phyloP scores from a whole-genome alignment of 768 basidiomycete species.

The Dictyophora rubrovolvata region DNA sequence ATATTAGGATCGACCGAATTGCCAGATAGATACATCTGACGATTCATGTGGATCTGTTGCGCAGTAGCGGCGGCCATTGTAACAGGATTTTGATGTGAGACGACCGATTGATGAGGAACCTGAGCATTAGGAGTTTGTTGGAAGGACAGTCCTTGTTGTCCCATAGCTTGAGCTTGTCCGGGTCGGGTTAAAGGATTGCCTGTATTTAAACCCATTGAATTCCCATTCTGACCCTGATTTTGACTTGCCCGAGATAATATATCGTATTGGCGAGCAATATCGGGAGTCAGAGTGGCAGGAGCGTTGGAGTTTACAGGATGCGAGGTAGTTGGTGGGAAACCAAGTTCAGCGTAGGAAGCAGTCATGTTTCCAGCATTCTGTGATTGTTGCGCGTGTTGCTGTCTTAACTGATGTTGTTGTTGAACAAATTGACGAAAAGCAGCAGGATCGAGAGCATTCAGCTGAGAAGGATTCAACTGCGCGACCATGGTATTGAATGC shows the following conservation, averaged over 20 bases:
- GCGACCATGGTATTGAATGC: background rate
- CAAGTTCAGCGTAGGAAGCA: background rate
- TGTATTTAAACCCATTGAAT: background rate
- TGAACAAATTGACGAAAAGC: background rate
- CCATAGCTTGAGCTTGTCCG: background rate
- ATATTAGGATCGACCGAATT: background rate
- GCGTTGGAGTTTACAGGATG: conserved; percentile 3
- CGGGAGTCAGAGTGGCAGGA: background rate
- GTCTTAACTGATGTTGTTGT: conserved; percentile 5
- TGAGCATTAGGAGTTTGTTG: background rate
- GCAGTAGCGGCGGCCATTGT: background rate
- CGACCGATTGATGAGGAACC: background rate
- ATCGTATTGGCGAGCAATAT: conserved; percentile 2
- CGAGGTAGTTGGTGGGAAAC: background rate
- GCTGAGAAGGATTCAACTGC: background rate
- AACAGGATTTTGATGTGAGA: background rate
- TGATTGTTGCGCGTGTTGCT: background rate
- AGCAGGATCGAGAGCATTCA: background rate
- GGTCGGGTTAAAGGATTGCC: background rate
- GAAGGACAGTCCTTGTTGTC: background rate
- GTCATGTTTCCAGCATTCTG: background rate
- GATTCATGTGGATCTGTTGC: background rate
- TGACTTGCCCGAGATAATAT: conserved; percentile 3
- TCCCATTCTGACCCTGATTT: conserved; percentile 8
- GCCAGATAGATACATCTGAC: background rate